phyloP scores from a whole-genome alignment of 768 basidiomycete genomes.

The Tulasnella sp. region DNA sequence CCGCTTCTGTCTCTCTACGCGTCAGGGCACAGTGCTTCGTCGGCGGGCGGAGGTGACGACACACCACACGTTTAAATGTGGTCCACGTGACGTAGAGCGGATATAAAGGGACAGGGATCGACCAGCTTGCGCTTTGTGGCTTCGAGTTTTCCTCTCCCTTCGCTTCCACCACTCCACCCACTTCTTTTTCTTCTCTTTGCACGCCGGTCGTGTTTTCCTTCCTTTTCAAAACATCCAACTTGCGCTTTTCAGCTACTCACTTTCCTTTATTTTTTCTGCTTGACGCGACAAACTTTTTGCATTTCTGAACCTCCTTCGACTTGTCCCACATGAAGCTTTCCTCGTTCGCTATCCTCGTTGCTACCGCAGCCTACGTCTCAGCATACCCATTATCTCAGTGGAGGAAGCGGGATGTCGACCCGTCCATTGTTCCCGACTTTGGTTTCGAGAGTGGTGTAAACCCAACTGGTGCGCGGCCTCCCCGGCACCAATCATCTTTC shows the following conservation, averaged over 20 bases:
- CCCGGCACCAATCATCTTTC: constrained; percentile 32
- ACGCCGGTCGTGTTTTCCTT: too few species aligned
- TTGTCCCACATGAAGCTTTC: not conserved
- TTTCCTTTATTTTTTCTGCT: not conserved
- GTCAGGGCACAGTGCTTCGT: not conserved
- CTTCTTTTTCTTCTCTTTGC: too few species aligned
- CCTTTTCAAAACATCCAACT: not conserved
- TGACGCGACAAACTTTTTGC: not conserved
- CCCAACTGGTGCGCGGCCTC: constrained; percentile 54
- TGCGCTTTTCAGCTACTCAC: not conserved
- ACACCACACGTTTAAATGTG: not conserved
- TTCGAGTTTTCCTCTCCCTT: not conserved
- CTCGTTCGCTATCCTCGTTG: not conserved
- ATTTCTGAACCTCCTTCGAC: not conserved
- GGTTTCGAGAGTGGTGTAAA: constrained; percentile 60
- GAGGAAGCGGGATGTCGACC: constrained; percentile 20
- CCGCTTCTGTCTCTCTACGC: constrained; percentile 6
- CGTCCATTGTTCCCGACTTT: constrained; percentile 59
- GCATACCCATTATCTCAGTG: not conserved
- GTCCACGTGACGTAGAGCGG: not conserved
- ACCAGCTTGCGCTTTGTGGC: not conserved
- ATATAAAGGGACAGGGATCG: not conserved
- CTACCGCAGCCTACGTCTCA: not conserved
- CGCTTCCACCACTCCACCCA: too few species aligned
- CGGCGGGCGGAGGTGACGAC: not conserved